A percentile compares a stretch with the other conserved stretches of the same genome.
These are phyloP conservation scores for Paramecium sonneborni DNA, from an alignment of 73 alveolate genomes.

Conservation along the genomic window DNA sequence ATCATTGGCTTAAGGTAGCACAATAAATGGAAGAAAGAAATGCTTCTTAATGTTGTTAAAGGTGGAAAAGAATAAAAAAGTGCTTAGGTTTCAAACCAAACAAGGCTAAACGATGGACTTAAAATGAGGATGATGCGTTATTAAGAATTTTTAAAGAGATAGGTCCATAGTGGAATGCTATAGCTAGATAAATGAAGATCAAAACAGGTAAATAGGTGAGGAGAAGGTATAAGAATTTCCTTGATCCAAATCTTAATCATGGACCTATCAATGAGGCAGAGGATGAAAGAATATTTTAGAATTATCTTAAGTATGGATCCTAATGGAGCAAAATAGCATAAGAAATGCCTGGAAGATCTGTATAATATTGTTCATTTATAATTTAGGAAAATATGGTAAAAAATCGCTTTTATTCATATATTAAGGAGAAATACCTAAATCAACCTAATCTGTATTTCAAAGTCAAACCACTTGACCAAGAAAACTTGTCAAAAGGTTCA, in stretches of 20 bases:
- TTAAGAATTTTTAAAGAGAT: background rate
- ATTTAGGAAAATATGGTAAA: background rate
- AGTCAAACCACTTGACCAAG: background rate
- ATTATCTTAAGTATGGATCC: background rate
- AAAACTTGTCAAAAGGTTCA: background rate
- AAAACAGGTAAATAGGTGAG: constrained; percentile 48
- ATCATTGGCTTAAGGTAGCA: background rate
- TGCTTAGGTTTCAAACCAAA: background rate
- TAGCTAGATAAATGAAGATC: constrained; percentile 32
- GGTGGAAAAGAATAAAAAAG: background rate
- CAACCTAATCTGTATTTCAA: background rate
- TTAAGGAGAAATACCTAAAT: background rate
- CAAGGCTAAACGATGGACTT: background rate
- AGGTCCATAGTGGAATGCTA: constrained; percentile 14
- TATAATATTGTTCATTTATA: background rate
- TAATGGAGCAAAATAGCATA: background rate
- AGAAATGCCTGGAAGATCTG: constrained; percentile 8
- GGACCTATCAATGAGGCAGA: background rate
- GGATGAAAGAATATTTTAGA: background rate
- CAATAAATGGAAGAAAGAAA: background rate
- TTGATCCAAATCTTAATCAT: background rate
- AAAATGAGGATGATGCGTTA: background rate
- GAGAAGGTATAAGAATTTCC: background rate
- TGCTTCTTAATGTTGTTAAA: background rate
- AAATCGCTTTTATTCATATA: background rate